Base-by-base conservation (phyloP, 2,329 filamentous ascomycete genomes). In the Coniella vitis region DNA sequence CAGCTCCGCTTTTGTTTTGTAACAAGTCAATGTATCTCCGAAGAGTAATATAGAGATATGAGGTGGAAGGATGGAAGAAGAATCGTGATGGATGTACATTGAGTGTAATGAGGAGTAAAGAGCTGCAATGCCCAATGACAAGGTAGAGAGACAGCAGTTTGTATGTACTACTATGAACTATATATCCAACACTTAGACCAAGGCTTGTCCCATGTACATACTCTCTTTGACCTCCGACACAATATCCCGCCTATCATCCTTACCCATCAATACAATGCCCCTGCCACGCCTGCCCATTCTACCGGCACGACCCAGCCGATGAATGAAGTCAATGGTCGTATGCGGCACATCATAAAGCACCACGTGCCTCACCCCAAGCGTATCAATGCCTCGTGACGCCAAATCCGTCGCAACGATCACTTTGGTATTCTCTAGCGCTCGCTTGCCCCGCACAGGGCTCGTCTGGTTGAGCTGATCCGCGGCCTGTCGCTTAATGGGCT, bases 301-400 rank as follows among this genome's bases (percentile, higher is more conserved):
- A 0, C 93, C 93, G 1, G 93, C 89, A 49, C 93, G 79, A 14
- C 93, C 93, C 4, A 97, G 79, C 14, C 94, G 85, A 67, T 98
- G 94, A 61, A 98, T 96, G 61, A 98, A 98, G 66, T 98, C 94
- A 52, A 98, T 94, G 0, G 90, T 95, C 0, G 88, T 95, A 63
- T 97, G 91, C 4, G 93, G 93, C n/a, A 98, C 91, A 63, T 98
- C 90, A 65, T 95, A 97, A 21, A 98, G 70, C 47, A 98, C 84
- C 45, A 98, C 93, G 57, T 95, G 88, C 49, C 87, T 79, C 16
- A 97, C 91, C 16, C 88, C 86, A 25, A 96, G 69, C 0, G 93
- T 98, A 65, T 98, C 93, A 59, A 98, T 95, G 54, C 93, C 93
- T 57, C 93, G 74, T 5, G 90, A 95, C 4, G 88, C 89, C 50